These are phyloP conservation scores for Teunomyces lycoperdinae DNA, from an alignment of 805 yeast genomes.

Conservation along the genomic window DNA sequence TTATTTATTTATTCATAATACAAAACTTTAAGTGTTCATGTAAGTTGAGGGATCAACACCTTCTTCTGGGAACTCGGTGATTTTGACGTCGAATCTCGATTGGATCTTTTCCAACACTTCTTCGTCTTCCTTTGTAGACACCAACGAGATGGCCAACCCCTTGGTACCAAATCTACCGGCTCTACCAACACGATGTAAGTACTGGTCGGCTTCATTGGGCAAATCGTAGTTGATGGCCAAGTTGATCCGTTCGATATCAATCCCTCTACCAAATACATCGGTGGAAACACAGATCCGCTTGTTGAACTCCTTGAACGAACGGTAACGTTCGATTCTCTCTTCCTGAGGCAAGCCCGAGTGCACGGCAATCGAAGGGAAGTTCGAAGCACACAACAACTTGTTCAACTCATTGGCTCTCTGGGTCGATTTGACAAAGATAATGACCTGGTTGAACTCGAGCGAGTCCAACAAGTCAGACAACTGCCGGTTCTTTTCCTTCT, in stretches of 20 bases:
- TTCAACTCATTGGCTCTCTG: slow-evolving; percentile 90
- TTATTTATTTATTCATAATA: not conserved
- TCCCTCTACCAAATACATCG: slow-evolving; percentile 99
- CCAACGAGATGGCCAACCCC: slow-evolving; percentile 93
- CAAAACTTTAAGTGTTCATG: slow-evolving; percentile 75
- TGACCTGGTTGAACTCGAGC: slow-evolving; percentile 96
- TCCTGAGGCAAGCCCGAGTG: slow-evolving; percentile 96
- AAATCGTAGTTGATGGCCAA: slow-evolving; percentile 96
- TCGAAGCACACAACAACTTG: slow-evolving; percentile 82
- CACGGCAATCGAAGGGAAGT: slow-evolving; percentile 96
- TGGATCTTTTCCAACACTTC: slow-evolving; percentile 89
- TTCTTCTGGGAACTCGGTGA: slow-evolving; percentile 93
- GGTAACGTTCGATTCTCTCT: slow-evolving; percentile 96
- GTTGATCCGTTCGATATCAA: slow-evolving; percentile 97
- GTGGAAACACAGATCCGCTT: slow-evolving; percentile 98
- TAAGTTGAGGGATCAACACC: slow-evolving; percentile 97
- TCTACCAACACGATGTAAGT: slow-evolving; percentile 98
- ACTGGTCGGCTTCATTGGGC: slow-evolving; percentile 96
- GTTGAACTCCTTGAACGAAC: slow-evolving; percentile 94
- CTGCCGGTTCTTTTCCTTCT: slow-evolving; percentile 89
- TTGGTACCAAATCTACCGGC: slow-evolving; percentile 99
- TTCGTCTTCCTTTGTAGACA: slow-evolving; percentile 82
- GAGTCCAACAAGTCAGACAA: slow-evolving; percentile 89
- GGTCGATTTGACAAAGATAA: slow-evolving; percentile 90
- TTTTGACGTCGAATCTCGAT: slow-evolving; percentile 94